Base-by-base conservation (phyloP, 2,329 filamentous ascomycete genomes). In the Corinectria fuckeliana region DNA sequence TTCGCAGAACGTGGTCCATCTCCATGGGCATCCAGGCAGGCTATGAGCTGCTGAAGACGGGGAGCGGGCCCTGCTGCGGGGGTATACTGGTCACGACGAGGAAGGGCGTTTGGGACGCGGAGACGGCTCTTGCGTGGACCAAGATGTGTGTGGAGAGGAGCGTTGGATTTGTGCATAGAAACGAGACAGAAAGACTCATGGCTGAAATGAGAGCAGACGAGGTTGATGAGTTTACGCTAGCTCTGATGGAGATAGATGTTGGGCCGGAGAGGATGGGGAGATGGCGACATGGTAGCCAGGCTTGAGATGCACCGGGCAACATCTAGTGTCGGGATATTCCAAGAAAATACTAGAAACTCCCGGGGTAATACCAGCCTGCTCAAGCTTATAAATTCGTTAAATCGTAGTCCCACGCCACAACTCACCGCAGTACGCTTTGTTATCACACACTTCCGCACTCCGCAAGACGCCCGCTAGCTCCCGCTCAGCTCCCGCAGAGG, bases 1-100 rank as follows among this genome's bases (percentile, higher is more conserved):
- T 72, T n/a, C 62, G 73, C 5, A 67, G 73, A 9, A 73, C 71
- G 1, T 74, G 71, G 64, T 52, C 68, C 20, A 36, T 72, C 7
- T 63, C 61, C 0, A 58, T 60, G 21, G 56, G 64, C n/a, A 56
- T 70, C 3, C 51, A 67, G 26, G 58, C 61, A 10, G 53, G 64
- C 3, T 70, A 69, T 32, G 38, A 60, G 18, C 11, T 64, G 10
- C 23, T 65, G 1, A 65, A 59, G 21, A 66, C 51, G 14, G 61
- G 59, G 3, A 18, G 10, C 6, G 62, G 62, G 0, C 52, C 23
- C 25, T 66, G 47, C 28, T 66, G 36, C 39, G 69, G 58, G 48
- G 60, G 59, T 7, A 8, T 64, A 3, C 61, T 39, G 13, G 55
- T 72, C 34, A 73, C 72, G 3, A 68, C 62, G 2, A 63, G 70